Evolutionary conservation across 164 flowering plant species (phyloP).

Genomic region (Aristolochia fimbriata): DNA sequence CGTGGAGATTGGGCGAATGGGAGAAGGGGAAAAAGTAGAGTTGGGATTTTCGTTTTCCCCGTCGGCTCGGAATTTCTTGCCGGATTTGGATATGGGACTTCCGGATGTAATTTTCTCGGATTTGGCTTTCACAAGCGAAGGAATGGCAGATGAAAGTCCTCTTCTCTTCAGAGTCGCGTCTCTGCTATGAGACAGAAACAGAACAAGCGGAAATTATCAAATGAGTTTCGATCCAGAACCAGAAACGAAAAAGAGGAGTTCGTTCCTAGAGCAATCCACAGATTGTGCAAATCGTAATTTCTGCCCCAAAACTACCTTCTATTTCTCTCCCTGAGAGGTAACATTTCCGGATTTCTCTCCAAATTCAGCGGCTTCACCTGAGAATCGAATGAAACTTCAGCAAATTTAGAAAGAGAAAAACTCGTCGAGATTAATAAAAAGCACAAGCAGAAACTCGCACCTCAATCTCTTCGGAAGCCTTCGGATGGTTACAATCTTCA

Average conservation of each 20-base stretch:
- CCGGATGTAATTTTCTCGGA: constrained; percentile 3
- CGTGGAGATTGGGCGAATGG: constrained; percentile 8
- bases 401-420: background rate
- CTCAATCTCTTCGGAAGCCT: constrained; percentile 73
- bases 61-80: constrained; percentile 23
- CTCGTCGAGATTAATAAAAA: background rate
- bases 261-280: background rate
- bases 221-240: background rate
- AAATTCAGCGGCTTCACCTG: constrained; percentile 21
- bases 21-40: constrained; percentile 21
- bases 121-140: background rate
- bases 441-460: constrained; percentile 16
- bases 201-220: background rate
- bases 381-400: background rate
- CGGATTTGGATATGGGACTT: constrained; percentile 6
- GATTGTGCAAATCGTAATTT: background rate
- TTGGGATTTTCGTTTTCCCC: constrained; percentile 73
- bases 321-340: constrained; percentile 33
- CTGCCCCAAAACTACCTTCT: constrained; percentile 28
- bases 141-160: constrained; percentile 19
- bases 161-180: constrained; percentile 52
- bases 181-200: constrained; percentile 16
- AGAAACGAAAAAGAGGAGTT: background rate
- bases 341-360: constrained; percentile 22
- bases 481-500: constrained; percentile 92